Evolutionary conservation across 2,329 filamentous ascomycete genomes (phyloP).

Genomic region (Phaeomoniella chlamydospora): DNA sequence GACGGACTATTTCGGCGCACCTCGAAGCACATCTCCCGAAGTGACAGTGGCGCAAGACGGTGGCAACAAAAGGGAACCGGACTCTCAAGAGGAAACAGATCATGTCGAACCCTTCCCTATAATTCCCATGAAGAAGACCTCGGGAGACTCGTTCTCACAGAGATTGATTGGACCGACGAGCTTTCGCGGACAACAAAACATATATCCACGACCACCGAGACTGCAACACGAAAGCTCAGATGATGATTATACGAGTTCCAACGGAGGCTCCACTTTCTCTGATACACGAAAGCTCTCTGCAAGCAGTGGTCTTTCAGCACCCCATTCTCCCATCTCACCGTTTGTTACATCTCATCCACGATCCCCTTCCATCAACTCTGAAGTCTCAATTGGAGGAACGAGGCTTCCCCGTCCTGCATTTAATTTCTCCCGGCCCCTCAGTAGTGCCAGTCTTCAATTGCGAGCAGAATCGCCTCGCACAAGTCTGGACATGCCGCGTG

Average conservation of each 20-base stretch:
- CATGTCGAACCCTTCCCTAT: background rate
- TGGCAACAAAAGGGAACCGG: background rate
- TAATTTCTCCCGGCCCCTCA: constrained; percentile 88
- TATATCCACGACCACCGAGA: constrained; percentile 4
- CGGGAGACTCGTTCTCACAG: background rate
- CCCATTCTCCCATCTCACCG: constrained; percentile 51
- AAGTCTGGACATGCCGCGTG: constrained; percentile 40
- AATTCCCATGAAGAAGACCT: background rate
- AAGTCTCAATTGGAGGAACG: constrained; percentile 41
- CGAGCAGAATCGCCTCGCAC: constrained; percentile 46
- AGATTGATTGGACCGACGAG: background rate
- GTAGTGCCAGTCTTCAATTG: constrained; percentile 37
- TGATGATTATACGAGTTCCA: constrained; percentile 51
- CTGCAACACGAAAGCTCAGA: constrained; percentile 52
- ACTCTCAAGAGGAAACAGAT: background rate
- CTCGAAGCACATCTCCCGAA: constrained; percentile 11
- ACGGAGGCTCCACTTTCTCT: constrained; percentile 47
- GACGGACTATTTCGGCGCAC: constrained; percentile 12
- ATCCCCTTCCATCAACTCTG: constrained; percentile 75
- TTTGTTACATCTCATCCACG: constrained; percentile 48
- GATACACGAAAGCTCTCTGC: constrained; percentile 64
- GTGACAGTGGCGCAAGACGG: background rate
- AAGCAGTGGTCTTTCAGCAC: constrained; percentile 47
- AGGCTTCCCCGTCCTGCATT: constrained; percentile 59
- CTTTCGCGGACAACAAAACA: background rate